These are phyloP conservation scores for Rhizopogon vesiculosus DNA, from an alignment of 768 basidiomycete genomes.

Conservation along the genomic window DNA sequence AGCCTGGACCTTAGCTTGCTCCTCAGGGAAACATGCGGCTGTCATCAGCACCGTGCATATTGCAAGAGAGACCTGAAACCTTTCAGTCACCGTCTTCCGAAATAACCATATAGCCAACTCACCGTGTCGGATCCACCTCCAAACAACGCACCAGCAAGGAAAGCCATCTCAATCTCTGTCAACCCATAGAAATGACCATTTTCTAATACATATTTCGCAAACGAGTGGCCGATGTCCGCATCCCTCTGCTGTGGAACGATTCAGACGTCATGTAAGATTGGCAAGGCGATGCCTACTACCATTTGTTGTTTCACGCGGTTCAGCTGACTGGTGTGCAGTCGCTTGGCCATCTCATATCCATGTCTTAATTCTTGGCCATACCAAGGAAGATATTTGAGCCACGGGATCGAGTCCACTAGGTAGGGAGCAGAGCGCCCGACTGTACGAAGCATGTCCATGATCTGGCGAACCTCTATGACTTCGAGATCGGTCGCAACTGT, in stretches of 20 bases:
- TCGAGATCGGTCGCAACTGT: conserved; percentile 10
- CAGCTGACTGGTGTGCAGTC: conserved; percentile 44
- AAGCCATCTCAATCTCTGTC: conserved; percentile 47
- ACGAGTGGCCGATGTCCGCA: conserved; percentile 20
- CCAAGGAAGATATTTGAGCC: conserved; percentile 45
- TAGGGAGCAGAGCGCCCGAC: conserved; percentile 26
- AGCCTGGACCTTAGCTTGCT: conserved; percentile 42
- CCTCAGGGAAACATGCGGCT: conserved; percentile 43
- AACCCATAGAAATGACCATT: conserved; percentile 42
- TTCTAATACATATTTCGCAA: conserved; percentile 49
- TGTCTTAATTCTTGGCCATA: conserved; percentile 47
- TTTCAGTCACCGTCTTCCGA: background rate
- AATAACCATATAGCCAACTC: background rate
- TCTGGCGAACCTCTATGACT: conserved; percentile 1
- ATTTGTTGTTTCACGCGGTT: conserved; percentile 35
- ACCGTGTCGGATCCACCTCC: conserved; percentile 57
- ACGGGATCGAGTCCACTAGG: conserved; percentile 30
- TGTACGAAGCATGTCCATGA: conserved; percentile 5
- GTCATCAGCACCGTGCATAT: conserved; percentile 47
- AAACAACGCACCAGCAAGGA: conserved; percentile 54
- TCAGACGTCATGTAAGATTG: background rate
- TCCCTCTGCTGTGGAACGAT: conserved; percentile 2
- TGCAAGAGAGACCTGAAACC: conserved; percentile 37
- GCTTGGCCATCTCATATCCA: conserved; percentile 46
- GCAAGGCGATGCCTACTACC: conserved; percentile 23